These are phyloP conservation scores for Calendula officinalis DNA, from an alignment of 129 eudicot species.

Conservation along the genomic window DNA sequence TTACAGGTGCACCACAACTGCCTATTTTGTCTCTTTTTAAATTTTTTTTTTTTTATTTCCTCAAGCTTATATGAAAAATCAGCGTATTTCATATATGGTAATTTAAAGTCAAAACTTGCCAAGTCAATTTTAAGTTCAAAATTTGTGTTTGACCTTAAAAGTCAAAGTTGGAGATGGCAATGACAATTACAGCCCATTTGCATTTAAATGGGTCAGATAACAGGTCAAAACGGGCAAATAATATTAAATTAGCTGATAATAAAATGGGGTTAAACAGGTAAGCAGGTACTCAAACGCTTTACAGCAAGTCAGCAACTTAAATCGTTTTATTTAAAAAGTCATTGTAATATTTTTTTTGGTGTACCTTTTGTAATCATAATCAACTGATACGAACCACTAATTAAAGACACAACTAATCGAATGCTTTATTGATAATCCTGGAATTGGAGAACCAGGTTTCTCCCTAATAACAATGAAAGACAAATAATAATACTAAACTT, in stretches of 20 bases:
- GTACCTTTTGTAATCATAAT: neutral
- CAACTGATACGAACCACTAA: too few relatives aligned
- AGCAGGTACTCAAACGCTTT: neutral
- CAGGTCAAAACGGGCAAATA: neutral
- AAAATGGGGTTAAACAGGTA: neutral
- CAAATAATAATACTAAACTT: too few relatives aligned
- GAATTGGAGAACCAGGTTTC: too few relatives aligned
- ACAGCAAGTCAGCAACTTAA: too few relatives aligned
- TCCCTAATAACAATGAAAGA: too few relatives aligned
- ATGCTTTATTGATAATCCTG: too few relatives aligned
- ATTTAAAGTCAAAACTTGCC: neutral
- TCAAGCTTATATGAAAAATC: too few relatives aligned
- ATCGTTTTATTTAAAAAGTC: neutral
- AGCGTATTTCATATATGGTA: too few relatives aligned
- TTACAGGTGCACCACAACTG: conserved; percentile 56
- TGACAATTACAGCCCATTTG: neutral
- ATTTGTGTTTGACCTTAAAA: conserved; percentile 14
- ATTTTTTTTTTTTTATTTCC: neutral
- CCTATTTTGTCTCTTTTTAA: neutral
- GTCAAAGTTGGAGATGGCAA: neutral
- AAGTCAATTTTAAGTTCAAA: neutral
- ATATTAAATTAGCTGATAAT: neutral
- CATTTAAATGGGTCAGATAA: neutral
- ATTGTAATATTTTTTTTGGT: too few relatives aligned
- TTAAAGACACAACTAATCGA: too few relatives aligned